These are phyloP conservation scores for Glycine tomentella DNA, from an alignment of 306 rosid species.

Conservation along the genomic window DNA sequence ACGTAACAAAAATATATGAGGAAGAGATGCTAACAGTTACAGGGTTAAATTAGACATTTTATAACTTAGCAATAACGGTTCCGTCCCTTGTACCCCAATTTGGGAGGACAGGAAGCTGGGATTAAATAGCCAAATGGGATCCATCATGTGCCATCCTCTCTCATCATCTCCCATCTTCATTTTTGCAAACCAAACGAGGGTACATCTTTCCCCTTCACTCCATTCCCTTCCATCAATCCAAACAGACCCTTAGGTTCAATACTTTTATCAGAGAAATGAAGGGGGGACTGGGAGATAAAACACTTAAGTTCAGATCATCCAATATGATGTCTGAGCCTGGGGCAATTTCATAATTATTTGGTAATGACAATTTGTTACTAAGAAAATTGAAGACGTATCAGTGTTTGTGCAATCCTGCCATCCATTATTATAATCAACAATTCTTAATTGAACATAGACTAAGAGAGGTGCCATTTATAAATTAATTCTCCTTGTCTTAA, in stretches of 20 bases:
- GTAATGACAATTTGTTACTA: not conserved
- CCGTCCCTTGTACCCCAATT: too few relatives aligned
- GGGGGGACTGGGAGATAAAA: not conserved
- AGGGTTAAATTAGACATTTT: too few relatives aligned
- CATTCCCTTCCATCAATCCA: too few relatives aligned
- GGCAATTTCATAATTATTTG: constrained; percentile 4
- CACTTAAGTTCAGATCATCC: constrained; percentile 21
- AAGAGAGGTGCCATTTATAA: not conserved
- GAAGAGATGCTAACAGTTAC: too few relatives aligned
- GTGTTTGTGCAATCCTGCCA: not conserved
- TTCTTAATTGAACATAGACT: not conserved
- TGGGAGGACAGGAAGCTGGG: too few relatives aligned
- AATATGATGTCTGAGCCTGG: not conserved
- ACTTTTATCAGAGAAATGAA: constrained; percentile 15
- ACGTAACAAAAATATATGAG: too few relatives aligned
- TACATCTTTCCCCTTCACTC: too few relatives aligned
- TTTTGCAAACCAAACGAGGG: too few relatives aligned
- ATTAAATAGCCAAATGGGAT: too few relatives aligned
- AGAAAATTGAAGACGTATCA: not conserved
- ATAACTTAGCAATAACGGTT: too few relatives aligned
- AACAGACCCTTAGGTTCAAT: not conserved
- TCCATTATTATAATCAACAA: not conserved
- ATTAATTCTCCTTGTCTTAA: constrained; percentile 1
- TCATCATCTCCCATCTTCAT: too few relatives aligned
- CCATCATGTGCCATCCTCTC: too few relatives aligned